These are phyloP conservation scores for Musa schizocarpa DNA, from an alignment of 176 grass and related monocot genomes.

Conservation along the genomic window DNA sequence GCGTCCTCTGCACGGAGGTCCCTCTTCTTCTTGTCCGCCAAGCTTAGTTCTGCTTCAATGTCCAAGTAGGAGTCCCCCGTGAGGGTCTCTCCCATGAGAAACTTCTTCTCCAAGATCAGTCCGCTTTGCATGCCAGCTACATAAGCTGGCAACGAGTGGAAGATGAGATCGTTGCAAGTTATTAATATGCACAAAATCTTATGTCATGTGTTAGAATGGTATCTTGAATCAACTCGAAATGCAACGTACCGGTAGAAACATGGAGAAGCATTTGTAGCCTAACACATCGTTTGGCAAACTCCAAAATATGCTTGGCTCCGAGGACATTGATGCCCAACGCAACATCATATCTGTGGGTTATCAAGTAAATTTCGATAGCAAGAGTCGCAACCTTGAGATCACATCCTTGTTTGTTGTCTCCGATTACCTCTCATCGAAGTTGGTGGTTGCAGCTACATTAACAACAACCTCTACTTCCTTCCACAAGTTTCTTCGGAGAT, in stretches of 20 bases:
- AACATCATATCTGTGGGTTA: conserved; percentile 39
- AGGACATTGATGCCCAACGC: conserved; percentile 42
- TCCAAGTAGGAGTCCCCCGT: conserved; percentile 9
- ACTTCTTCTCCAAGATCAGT: conserved; percentile 18
- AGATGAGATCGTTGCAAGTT: too few species aligned
- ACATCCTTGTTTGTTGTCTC: background rate
- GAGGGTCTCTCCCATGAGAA: conserved; percentile 11
- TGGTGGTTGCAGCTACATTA: conserved; percentile 66
- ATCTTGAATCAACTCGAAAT: too few species aligned
- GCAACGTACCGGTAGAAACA: conserved; percentile 3
- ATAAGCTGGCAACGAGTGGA: background rate
- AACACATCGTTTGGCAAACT: background rate
- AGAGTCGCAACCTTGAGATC: background rate
- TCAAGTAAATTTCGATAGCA: background rate
- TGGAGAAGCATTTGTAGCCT: conserved; percentile 3
- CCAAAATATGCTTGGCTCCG: conserved; percentile 33
- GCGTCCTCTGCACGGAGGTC: background rate
- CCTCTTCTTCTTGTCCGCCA: conserved; percentile 11
- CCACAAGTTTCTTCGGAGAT: conserved; percentile 20
- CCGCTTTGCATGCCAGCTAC: background rate
- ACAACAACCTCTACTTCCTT: conserved; percentile 55
- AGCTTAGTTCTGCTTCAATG: conserved; percentile 25
- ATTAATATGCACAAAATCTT: too few species aligned
- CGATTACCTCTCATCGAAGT: conserved; percentile 56
- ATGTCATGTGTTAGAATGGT: too few species aligned